Evolutionary conservation across 116 monocot genomes (phyloP).

Genomic region (Trichopus zeylanicus): DNA sequence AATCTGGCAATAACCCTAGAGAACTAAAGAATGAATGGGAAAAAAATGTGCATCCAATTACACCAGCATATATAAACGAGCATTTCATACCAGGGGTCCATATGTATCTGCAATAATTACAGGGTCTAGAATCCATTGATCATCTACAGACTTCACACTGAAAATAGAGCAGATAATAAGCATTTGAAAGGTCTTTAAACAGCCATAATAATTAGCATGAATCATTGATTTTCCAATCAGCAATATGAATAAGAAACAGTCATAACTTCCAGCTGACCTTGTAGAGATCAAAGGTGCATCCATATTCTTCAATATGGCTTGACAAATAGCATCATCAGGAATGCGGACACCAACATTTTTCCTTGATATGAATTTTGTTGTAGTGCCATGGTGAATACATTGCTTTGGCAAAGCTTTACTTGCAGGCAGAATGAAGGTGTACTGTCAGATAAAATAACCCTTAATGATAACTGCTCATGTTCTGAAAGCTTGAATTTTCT

Average conservation of each 20-base stretch:
- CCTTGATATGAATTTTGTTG: slow-evolving; percentile 49
- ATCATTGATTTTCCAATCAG: not conserved
- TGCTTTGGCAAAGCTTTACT: slow-evolving; percentile 89
- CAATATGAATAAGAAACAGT: not conserved
- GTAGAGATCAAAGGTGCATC: slow-evolving; percentile 81
- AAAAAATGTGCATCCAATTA: too few relatives aligned
- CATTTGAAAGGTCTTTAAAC: not conserved
- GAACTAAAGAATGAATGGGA: too few relatives aligned
- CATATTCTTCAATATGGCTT: slow-evolving; percentile 66
- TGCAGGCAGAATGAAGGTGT: slow-evolving; percentile 89
- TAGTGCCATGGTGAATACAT: slow-evolving; percentile 64
- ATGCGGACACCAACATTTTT: slow-evolving; percentile 85
- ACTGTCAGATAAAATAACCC: slow-evolving; percentile 40
- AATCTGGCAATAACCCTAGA: too few relatives aligned
- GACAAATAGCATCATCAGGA: slow-evolving; percentile 79
- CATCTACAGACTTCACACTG: slow-evolving; percentile 78
- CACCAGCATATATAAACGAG: too few relatives aligned
- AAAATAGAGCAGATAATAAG: slow-evolving; percentile 8
- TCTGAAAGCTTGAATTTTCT: not conserved
- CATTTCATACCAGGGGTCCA: slow-evolving; percentile 56
- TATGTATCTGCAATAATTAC: slow-evolving; percentile 83
- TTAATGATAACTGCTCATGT: not conserved
- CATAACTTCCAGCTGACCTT: slow-evolving; percentile 42
- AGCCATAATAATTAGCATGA: not conserved
- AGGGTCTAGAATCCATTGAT: slow-evolving; percentile 85